Evolutionary conservation across 345 rosid species (phyloP).

Genomic region (Aurinia saxatilis): DNA sequence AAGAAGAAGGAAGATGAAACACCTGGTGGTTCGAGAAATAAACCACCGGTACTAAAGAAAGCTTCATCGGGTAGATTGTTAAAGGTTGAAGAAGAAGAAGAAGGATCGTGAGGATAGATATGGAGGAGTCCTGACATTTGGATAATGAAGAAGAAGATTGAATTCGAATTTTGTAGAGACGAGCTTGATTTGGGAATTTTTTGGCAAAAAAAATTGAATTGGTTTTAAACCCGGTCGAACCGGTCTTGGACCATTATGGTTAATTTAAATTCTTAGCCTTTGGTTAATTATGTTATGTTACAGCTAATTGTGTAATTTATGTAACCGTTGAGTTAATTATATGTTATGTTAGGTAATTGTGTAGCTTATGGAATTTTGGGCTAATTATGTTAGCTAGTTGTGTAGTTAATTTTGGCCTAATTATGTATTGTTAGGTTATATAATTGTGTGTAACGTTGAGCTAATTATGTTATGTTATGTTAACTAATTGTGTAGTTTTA

Average conservation of each 20-base stretch:
- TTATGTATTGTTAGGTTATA: no score
- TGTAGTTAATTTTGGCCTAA: no score
- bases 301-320: no score
- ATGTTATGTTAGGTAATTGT: no score
- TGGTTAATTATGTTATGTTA: no score
- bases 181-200: not conserved
- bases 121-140: conserved; percentile 29
- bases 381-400: no score
- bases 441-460: no score
- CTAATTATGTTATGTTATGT: no score
- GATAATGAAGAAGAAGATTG: conserved; percentile 7
- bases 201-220: not conserved
- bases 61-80: conserved; percentile 19
- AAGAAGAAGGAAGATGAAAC: conserved; percentile 39
- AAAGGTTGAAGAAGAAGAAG: conserved; percentile 8
- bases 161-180: not conserved
- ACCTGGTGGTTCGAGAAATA: conserved; percentile 45
- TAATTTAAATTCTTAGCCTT: no score
- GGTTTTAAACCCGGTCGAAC: not conserved
- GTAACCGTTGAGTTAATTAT: no score
- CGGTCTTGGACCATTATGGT: not conserved
- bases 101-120: conserved; percentile 25
- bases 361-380: no score
- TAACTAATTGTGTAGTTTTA: not conserved
- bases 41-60: conserved; percentile 40